Percentiles rank a stretch among this genome's conserved stretches.
Evolutionary conservation across 305 asterid species (phyloP).

Genomic region (Fraxinus greggii): DNA sequence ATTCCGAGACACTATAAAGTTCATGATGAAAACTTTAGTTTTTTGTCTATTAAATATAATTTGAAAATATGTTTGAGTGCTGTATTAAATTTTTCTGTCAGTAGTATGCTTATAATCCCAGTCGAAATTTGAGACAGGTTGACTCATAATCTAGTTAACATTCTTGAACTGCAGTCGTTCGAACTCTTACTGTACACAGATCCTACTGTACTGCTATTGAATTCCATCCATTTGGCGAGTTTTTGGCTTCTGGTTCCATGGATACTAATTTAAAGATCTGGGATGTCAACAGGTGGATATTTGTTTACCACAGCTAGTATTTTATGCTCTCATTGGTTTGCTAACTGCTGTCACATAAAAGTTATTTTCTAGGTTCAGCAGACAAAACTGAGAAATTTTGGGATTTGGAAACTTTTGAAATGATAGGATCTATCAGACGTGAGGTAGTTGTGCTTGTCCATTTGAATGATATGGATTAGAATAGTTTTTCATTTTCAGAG

Average conservation of each 20-base stretch:
- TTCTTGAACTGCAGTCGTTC: conserved; percentile 79
- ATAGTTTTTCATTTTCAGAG: background rate
- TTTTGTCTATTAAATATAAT: background rate
- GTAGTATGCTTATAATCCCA: conserved; percentile 4
- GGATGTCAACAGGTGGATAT: conserved; percentile 85
- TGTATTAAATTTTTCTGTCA: background rate
- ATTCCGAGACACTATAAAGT: background rate
- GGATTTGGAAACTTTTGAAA: conserved; percentile 99
- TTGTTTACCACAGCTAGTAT: background rate
- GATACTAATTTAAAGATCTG: conserved; percentile 89
- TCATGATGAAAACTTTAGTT: background rate
- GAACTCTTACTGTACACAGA: conserved; percentile 94
- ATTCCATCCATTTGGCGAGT: conserved; percentile 97
- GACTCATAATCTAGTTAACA: conserved; percentile 41
- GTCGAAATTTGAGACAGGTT: conserved; percentile 4
- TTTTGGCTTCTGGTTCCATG: conserved; percentile 99
- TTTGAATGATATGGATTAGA: background rate
- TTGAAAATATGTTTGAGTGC: background rate
- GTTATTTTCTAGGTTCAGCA: conserved; percentile 78
- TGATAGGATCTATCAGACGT: conserved; percentile 90
- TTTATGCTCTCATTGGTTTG: conserved; percentile 9
- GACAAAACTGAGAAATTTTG: conserved; percentile 94
- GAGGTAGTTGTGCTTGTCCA: conserved; percentile 43
- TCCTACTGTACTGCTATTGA: conserved; percentile 92
- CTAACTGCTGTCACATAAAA: conserved; percentile 2